Conservation (phyloP, 306 rosid species). For the Ammopiptanthus mongolicus region DNA sequence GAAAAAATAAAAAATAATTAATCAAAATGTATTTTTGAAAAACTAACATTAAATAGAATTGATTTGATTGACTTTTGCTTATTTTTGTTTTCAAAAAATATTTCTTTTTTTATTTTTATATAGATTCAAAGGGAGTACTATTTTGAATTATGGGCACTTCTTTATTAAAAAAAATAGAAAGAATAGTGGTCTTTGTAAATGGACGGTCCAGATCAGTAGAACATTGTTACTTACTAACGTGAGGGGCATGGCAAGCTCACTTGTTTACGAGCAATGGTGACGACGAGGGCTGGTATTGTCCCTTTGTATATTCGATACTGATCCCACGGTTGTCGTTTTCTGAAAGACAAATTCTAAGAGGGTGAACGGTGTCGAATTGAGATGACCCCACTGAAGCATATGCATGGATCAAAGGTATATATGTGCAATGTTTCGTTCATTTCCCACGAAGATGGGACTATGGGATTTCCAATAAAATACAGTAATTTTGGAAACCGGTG, state of each 20-base stretch:
- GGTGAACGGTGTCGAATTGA: neutral
- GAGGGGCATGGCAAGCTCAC: neutral
- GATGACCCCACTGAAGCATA: neutral
- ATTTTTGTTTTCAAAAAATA: no score
- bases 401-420: neutral
- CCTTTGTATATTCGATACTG: neutral
- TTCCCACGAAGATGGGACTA: conserved; percentile 4
- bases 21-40: no score
- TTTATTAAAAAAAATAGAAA: no score
- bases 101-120: no score
- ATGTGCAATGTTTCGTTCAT: neutral
- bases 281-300: neutral
- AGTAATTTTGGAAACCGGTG: neutral
- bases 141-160: no score
- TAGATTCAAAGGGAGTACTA: no score
- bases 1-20: no score
- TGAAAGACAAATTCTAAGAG: neutral
- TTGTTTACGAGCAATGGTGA: neutral
- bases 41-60: no score
- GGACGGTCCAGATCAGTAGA: neutral
- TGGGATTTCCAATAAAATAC: neutral
- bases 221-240: neutral
- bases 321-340: neutral
- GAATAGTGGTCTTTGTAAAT: neutral
- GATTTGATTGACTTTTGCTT: no score